These are phyloP conservation scores for Aureobasidium sp. DNA, from an alignment of 2,329 filamentous ascomycete species.

Conservation along the genomic window DNA sequence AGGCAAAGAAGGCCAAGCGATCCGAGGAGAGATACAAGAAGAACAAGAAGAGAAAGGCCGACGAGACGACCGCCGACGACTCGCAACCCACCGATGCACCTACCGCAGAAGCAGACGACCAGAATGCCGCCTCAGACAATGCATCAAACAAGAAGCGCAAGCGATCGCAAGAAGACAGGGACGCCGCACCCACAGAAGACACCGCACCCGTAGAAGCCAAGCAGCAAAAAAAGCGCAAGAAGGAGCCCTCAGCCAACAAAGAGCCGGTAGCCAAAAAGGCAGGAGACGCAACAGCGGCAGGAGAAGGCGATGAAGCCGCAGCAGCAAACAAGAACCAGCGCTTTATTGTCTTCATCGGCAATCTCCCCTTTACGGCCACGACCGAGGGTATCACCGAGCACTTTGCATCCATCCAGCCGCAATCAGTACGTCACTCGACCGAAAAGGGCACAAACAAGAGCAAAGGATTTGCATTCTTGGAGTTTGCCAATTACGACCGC, in stretches of 20 bases:
- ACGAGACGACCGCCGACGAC: slow-evolving; percentile 22
- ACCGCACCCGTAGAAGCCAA: slow-evolving; percentile 14
- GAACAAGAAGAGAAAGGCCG: slow-evolving; percentile 30
- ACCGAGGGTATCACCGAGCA: slow-evolving; percentile 62
- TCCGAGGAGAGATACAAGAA: slow-evolving; percentile 30
- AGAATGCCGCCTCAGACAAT: slow-evolving; percentile 18
- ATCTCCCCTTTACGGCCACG: slow-evolving; percentile 80
- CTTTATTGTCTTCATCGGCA: slow-evolving; percentile 79
- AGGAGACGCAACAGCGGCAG: slow-evolving; percentile 15
- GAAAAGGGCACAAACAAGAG: slow-evolving; percentile 58
- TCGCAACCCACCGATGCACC: slow-evolving; percentile 13
- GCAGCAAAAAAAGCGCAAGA: slow-evolving; percentile 15
- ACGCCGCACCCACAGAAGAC: slow-evolving; percentile 18
- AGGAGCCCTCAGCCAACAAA: slow-evolving; percentile 6
- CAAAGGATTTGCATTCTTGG: slow-evolving; percentile 78
- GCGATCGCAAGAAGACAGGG: slow-evolving; percentile 19
- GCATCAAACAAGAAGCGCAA: slow-evolving; percentile 24
- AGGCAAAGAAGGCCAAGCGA: slow-evolving; percentile 31
- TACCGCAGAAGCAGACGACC: slow-evolving; percentile 17
- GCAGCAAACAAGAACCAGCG: slow-evolving; percentile 42
- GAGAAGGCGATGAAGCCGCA: slow-evolving; percentile 19
- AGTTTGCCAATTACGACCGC: slow-evolving; percentile 77
- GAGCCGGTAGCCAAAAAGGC: slow-evolving; percentile 1
- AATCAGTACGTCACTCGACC: slow-evolving; percentile 64
- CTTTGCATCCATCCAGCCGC: slow-evolving; percentile 69